A percentile compares a stretch with the other conserved stretches of the same genome.
Conservation (phyloP, 805 yeast species). For the Cyberlindnera meyerae region DNA sequence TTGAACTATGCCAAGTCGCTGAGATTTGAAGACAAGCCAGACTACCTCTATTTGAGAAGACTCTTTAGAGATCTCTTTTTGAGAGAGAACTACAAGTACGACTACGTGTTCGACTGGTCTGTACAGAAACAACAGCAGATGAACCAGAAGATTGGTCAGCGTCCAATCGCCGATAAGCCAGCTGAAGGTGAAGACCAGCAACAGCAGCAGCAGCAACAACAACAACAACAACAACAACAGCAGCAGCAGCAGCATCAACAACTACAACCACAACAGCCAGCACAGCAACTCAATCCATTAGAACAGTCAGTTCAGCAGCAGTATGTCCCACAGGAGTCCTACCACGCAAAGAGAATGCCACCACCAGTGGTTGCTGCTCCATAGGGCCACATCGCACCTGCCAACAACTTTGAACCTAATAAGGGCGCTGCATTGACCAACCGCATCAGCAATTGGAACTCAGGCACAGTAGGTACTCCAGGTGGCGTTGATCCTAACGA, state of each 20-base stretch:
- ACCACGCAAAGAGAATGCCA: too few species aligned
- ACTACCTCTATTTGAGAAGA: conserved; percentile 82
- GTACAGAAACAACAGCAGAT: conserved; percentile 65
- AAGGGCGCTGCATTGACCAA: not conserved
- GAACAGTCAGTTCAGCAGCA: too few species aligned
- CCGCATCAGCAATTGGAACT: not conserved
- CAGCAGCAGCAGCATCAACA: conserved; percentile 5
- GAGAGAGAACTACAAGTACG: conserved; percentile 85
- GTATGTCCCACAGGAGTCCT: too few species aligned
- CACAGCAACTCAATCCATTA: too few species aligned
- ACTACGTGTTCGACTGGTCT: conserved; percentile 96
- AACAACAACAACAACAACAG: conserved; percentile 21
- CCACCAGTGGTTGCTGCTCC: too few species aligned
- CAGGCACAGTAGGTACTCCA: conserved; percentile 19
- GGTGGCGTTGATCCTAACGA: too few species aligned
- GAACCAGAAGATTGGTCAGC: conserved; percentile 19
- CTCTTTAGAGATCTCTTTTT: conserved; percentile 84
- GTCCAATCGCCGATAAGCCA: conserved; percentile 10
- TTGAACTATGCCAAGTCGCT: conserved; percentile 84
- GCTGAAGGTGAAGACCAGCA: conserved; percentile 12
- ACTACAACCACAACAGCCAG: not conserved
- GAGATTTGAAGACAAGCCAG: conserved; percentile 95
- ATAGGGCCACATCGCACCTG: not conserved
- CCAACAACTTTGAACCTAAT: conserved; percentile 10
- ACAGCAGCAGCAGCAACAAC: conserved; percentile 18